Conservation (phyloP, 2,329 filamentous ascomycete genomes). For the Orbilia quercus region DNA sequence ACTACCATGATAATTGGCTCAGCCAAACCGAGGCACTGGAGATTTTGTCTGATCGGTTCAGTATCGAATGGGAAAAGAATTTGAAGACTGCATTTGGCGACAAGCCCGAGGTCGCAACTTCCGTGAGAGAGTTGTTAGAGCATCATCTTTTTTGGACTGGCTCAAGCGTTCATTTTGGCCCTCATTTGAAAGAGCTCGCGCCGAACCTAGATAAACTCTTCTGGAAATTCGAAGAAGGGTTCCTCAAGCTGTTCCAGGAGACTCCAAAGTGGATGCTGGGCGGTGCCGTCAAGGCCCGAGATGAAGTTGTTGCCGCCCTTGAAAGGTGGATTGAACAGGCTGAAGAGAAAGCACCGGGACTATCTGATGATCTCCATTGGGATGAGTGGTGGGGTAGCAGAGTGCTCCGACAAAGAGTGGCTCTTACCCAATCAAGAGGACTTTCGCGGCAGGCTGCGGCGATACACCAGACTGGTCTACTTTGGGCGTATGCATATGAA, state of each 20-base stretch:
- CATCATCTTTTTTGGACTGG: slow-evolving; percentile 43
- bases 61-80: slow-evolving; percentile 16
- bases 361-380: slow-evolving; percentile 31
- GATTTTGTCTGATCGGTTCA: slow-evolving; percentile 5
- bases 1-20: slow-evolving; percentile 43
- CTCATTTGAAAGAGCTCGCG: slow-evolving; percentile 19
- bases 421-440: not conserved
- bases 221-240: slow-evolving; percentile 42
- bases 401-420: slow-evolving; percentile 24
- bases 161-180: slow-evolving; percentile 31
- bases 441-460: slow-evolving; percentile 16
- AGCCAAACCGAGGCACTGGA: slow-evolving; percentile 24
- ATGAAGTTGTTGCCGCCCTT: slow-evolving; percentile 12
- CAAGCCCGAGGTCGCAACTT: not conserved
- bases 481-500: slow-evolving; percentile 46
- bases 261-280: slow-evolving; percentile 40
- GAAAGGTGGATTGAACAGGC: slow-evolving; percentile 34
- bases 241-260: slow-evolving; percentile 45
- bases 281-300: slow-evolving; percentile 23
- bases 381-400: slow-evolving; percentile 46
- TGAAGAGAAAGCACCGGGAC: slow-evolving; percentile 15
- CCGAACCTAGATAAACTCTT: slow-evolving; percentile 18
- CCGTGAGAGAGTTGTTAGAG: slow-evolving; percentile 19
- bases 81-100: slow-evolving; percentile 2
- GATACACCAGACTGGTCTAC: slow-evolving; percentile 25